phyloP scores from a whole-genome alignment of 768 basidiomycete genomes.

The Lactifluus volemus region DNA sequence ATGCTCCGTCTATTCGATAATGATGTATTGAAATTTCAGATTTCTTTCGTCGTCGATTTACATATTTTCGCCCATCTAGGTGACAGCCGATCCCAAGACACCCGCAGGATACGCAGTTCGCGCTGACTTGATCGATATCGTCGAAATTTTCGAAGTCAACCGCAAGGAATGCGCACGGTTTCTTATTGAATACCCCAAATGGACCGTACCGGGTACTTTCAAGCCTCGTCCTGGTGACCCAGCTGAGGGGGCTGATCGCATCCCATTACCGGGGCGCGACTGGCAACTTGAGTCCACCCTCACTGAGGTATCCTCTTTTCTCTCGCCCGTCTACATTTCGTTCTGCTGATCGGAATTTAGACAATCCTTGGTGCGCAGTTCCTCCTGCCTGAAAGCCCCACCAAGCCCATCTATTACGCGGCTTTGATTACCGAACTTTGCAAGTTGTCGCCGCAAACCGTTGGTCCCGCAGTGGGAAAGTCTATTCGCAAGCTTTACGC shows the following conservation, averaged over 20 bases:
- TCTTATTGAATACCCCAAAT: conserved; percentile 78
- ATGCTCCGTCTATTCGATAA: conserved; percentile 60
- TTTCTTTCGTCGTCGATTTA: background rate
- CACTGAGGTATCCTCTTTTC: conserved; percentile 53
- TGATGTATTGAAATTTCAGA: conserved; percentile 29
- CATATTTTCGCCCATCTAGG: conserved; percentile 32
- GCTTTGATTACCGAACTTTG: conserved; percentile 88
- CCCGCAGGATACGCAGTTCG: conserved; percentile 76
- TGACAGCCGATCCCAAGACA: conserved; percentile 67
- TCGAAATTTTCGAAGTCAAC: conserved; percentile 92
- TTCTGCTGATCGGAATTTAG: conserved; percentile 29
- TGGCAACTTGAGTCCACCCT: conserved; percentile 88
- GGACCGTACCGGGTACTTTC: conserved; percentile 79
- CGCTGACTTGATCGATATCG: conserved; percentile 60
- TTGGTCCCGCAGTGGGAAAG: conserved; percentile 95
- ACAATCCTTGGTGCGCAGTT: conserved; percentile 67
- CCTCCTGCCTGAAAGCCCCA: conserved; percentile 65
- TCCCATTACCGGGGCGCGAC: conserved; percentile 45
- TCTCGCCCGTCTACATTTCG: background rate
- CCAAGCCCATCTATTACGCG: conserved; percentile 79
- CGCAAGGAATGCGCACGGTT: conserved; percentile 90
- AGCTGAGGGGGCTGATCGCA: conserved; percentile 35
- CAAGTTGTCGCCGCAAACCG: conserved; percentile 85
- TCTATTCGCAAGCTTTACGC: conserved; percentile 83
- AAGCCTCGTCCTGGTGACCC: conserved; percentile 64